A percentile compares a stretch with the other conserved stretches of the same genome.
Conservation (phyloP, 208 protist genomes). For the Vickermania ingenoplastis region DNA sequence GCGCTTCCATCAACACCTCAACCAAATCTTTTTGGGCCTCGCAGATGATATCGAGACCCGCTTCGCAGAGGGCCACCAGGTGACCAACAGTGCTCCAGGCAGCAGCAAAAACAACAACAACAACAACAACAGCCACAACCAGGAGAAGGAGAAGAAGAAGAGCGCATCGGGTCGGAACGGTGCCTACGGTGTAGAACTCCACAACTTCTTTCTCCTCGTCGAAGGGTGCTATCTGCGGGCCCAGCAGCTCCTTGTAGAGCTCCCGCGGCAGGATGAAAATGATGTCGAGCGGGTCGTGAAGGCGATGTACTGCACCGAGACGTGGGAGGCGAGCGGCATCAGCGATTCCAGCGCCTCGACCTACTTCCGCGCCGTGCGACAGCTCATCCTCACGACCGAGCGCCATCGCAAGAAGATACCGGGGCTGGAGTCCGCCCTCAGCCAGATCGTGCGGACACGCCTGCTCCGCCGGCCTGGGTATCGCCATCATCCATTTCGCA, state of each 20-base stretch:
- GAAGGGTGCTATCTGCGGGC: conserved; percentile 20
- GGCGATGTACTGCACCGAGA: conserved; percentile 26
- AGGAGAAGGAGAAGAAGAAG: not conserved
- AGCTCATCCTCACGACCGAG: conserved; percentile 25
- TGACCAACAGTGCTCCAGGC: too few relatives aligned
- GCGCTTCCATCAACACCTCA: not conserved
- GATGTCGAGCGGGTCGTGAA: conserved; percentile 32
- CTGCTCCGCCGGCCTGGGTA: not conserved
- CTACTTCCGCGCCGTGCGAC: conserved; percentile 33
- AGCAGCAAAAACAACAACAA: too few relatives aligned
- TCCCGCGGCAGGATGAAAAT: conserved; percentile 6
- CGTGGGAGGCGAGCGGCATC: conserved; percentile 44
- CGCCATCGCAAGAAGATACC: conserved; percentile 29
- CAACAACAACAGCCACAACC: too few relatives aligned
- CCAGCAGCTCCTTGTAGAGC: conserved; percentile 19
- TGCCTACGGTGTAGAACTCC: not conserved
- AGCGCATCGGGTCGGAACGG: not conserved
- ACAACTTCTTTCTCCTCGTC: conserved; percentile 24
- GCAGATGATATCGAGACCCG: not conserved
- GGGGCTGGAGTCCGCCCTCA: conserved; percentile 20
- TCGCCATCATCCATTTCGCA: not conserved
- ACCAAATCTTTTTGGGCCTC: not conserved
- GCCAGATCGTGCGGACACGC: not conserved
- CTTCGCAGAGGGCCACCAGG: too few relatives aligned
- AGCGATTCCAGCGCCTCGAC: conserved; percentile 27